Percentiles rank a stretch among this genome's conserved stretches.
Conservation (phyloP, 768 basidiomycete genomes). For the Tephrocybe sp. region DNA sequence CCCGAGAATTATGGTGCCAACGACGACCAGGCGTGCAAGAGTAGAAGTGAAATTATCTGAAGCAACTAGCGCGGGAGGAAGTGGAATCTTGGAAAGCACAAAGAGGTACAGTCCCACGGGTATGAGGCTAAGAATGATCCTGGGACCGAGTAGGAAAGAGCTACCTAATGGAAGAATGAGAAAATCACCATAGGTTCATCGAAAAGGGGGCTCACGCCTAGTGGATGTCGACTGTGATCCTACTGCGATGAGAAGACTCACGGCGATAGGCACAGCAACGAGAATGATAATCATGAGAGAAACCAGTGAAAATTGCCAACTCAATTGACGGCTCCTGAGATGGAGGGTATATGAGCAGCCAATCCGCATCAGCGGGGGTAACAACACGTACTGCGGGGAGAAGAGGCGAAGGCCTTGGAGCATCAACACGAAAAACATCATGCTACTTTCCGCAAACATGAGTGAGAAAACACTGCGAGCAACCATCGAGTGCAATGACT, state of each 20-base stretch:
- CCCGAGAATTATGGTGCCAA: conserved; percentile 81
- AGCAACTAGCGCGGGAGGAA: conserved; percentile 49
- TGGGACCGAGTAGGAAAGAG: conserved; percentile 28
- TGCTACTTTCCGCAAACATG: conserved; percentile 75
- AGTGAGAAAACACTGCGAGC: conserved; percentile 63
- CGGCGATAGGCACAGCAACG: conserved; percentile 63
- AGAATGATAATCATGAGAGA: conserved; percentile 62
- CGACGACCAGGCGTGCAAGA: conserved; percentile 65
- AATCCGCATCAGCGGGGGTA: background rate
- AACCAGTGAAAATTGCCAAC: conserved; percentile 69
- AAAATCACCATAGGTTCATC: background rate
- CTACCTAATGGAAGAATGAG: background rate
- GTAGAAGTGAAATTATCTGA: conserved; percentile 46
- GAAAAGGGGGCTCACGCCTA: conserved; percentile 20
- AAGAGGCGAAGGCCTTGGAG: conserved; percentile 64
- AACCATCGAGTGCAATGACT: conserved; percentile 51
- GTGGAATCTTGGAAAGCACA: conserved; percentile 64
- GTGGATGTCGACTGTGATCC: conserved; percentile 25
- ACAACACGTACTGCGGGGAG: conserved; percentile 47
- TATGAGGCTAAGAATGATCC: conserved; percentile 43
- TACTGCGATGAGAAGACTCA: conserved; percentile 57
- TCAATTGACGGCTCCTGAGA: conserved; percentile 57
- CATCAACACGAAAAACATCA: conserved; percentile 71
- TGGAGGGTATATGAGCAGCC: background rate
- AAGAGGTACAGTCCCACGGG: conserved; percentile 59